phyloP scores from a whole-genome alignment of 176 grass and related monocot species.

The Aegilops speltoides region DNA sequence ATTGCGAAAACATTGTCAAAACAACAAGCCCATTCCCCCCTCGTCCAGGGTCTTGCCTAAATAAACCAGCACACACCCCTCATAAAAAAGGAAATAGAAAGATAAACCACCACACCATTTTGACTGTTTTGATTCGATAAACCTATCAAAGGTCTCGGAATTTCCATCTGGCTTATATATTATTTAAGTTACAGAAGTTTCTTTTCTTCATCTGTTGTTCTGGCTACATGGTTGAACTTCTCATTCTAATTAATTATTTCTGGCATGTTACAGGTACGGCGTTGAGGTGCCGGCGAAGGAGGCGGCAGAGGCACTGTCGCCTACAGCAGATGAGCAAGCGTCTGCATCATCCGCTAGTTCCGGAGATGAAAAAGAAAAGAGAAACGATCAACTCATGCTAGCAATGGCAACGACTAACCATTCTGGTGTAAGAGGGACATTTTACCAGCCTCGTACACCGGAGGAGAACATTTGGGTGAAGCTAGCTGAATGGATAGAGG shows the following conservation, averaged over 20 bases:
- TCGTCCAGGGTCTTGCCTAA: no score
- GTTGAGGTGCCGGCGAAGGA: not conserved
- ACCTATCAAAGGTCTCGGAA: no score
- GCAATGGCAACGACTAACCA: not conserved
- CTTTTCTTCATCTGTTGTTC: not conserved
- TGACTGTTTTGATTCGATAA: no score
- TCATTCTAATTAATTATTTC: not conserved
- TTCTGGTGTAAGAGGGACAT: not conserved
- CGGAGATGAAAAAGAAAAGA: not conserved
- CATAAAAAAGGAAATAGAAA: no score
- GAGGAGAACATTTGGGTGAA: not conserved
- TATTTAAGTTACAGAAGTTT: no score
- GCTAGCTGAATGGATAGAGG: not conserved
- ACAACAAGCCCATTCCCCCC: no score
- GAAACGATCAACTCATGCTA: not conserved
- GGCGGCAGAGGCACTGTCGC: not conserved
- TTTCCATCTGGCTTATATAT: no score
- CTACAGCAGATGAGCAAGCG: not conserved
- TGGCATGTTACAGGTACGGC: not conserved
- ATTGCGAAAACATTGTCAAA: no score
- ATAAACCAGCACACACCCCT: no score
- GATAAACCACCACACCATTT: no score
- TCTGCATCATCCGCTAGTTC: not conserved
- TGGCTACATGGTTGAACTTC: not conserved
- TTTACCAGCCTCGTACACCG: not conserved